Evolutionary conservation across 352 stramenopile species (phyloP), one percentile per base, ranked within the genome.

Genomic region (Phytophthora hibernalis): DNA sequence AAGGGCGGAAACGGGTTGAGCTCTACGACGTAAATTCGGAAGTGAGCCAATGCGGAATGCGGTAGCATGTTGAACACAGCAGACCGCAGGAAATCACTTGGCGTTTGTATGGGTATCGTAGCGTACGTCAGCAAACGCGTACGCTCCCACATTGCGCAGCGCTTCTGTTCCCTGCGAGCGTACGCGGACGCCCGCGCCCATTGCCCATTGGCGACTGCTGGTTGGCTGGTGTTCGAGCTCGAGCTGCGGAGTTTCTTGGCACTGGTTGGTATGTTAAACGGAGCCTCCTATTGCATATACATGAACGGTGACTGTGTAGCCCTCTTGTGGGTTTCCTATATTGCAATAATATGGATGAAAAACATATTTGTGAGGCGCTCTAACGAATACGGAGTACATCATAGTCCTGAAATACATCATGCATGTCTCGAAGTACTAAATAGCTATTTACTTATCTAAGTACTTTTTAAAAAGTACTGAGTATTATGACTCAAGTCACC

Each of bases 61-160:
- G n/a, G n/a, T n/a, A 33, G 35, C 20, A 61, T 13, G 53, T 61
- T 61, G 48, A 59, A 59, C 35, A 66, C 16, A 13, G 26, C 21
- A 28, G 40, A 51, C 37, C 35, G n/a, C 33, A 20, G 31, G 15
- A 18, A 16, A 24, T 63, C n/a, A 61, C 54, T 68, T 54, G 54
- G 20, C 0, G 3, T 67, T 67, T 74, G 60, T 74, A 67, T 69
- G 49, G 44, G 54, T 2, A 28, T 28, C 3, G 24, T 28, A 69
- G 76, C n/a, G 26, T 31, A 81, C 73, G 73, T 73, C 76, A 66
- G 69, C 73, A 72, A 30, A 54, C 54, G 42, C 44, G 61, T 72
- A 74, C 66, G 66, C 55, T 70, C 59, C 47, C 70, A 68, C 9
- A 26, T 40, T 10, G 28, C 28, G 28, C 28, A n/a, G n/a, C 28